A percentile compares a stretch with the other conserved stretches of the same genome.
These are phyloP conservation scores for Epicoccum nigrum DNA, from an alignment of 2,329 filamentous ascomycete genomes.

Conservation along the genomic window DNA sequence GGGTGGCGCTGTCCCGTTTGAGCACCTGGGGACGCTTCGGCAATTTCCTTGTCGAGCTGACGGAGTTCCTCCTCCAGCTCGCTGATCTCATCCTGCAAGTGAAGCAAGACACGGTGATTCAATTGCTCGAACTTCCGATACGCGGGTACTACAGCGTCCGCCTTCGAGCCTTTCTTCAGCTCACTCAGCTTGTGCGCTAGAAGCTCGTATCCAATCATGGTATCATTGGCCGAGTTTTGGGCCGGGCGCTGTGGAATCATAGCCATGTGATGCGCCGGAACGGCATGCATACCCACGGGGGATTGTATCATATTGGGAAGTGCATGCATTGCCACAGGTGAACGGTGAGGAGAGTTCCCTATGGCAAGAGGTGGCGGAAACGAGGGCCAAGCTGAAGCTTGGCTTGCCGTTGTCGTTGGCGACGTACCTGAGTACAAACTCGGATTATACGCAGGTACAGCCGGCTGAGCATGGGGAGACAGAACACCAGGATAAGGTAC, in stretches of 20 bases:
- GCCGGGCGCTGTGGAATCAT: conserved; percentile 38
- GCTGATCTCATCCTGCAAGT: conserved; percentile 83
- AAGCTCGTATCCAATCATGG: conserved; percentile 47
- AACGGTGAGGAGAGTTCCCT: conserved; percentile 32
- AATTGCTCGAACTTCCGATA: conserved; percentile 83
- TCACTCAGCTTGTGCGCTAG: conserved; percentile 46
- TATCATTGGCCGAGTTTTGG: conserved; percentile 34
- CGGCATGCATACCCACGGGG: conserved; percentile 28
- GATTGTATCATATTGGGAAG: conserved; percentile 32
- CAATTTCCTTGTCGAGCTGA: conserved; percentile 67
- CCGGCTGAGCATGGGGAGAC: conserved; percentile 30
- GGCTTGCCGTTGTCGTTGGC: conserved; percentile 28
- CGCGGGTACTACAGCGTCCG: conserved; percentile 59
- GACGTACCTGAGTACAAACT: conserved; percentile 34
- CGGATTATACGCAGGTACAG: conserved; percentile 40
- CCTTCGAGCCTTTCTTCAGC: conserved; percentile 27
- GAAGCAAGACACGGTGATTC: conserved; percentile 80
- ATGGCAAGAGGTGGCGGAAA: conserved; percentile 35
- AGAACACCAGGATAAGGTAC: conserved; percentile 36
- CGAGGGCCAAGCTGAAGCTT: conserved; percentile 32
- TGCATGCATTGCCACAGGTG: conserved; percentile 28
- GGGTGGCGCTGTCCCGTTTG: conserved; percentile 49
- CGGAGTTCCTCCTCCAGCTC: conserved; percentile 81
- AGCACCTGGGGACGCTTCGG: conserved; percentile 44
- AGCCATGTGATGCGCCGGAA: conserved; percentile 26